Conservation (phyloP, 768 basidiomycete species). For the Candolleomyces efflorescens region DNA sequence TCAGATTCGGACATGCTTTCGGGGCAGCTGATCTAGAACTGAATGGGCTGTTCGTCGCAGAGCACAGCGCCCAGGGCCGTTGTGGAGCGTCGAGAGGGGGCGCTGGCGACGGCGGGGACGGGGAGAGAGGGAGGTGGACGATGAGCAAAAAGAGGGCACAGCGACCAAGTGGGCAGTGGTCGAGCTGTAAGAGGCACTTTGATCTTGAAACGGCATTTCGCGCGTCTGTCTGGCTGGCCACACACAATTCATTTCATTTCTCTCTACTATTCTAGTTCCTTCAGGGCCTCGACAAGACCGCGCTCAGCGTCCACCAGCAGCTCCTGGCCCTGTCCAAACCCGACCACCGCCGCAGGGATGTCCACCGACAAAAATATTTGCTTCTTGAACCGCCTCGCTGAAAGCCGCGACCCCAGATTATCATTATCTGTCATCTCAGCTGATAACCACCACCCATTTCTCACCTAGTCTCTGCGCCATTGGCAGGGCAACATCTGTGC, state of each 20-base stretch:
- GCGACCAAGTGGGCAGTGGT: slow-evolving; percentile 5
- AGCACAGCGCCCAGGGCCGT: not conserved
- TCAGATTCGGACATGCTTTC: slow-evolving; percentile 68
- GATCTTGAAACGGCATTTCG: slow-evolving; percentile 8
- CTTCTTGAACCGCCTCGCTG: slow-evolving; percentile 62
- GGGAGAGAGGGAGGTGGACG: not conserved
- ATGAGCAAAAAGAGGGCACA: not conserved
- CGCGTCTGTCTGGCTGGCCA: not conserved
- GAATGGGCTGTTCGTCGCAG: not conserved
- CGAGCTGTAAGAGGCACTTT: slow-evolving; percentile 9
- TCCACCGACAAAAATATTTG: slow-evolving; percentile 76
- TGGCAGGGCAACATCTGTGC: slow-evolving; percentile 58
- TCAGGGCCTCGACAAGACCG: slow-evolving; percentile 47
- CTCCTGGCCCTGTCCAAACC: slow-evolving; percentile 44
- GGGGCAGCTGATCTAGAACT: slow-evolving; percentile 10
- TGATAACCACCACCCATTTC: slow-evolving; percentile 15
- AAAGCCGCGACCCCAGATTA: slow-evolving; percentile 11
- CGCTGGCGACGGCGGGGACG: not conserved
- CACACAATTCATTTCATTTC: not conserved
- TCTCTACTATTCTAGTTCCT: slow-evolving; percentile 20
- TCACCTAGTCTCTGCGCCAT: slow-evolving; percentile 83
- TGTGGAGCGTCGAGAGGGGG: not conserved
- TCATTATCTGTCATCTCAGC: slow-evolving; percentile 9
- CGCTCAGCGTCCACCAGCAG: slow-evolving; percentile 57
- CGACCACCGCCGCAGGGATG: slow-evolving; percentile 33